A percentile compares a stretch with the other conserved stretches of the same genome.
Evolutionary conservation across 805 yeast genomes (phyloP).

Genomic region (Danielia reshetovae): DNA sequence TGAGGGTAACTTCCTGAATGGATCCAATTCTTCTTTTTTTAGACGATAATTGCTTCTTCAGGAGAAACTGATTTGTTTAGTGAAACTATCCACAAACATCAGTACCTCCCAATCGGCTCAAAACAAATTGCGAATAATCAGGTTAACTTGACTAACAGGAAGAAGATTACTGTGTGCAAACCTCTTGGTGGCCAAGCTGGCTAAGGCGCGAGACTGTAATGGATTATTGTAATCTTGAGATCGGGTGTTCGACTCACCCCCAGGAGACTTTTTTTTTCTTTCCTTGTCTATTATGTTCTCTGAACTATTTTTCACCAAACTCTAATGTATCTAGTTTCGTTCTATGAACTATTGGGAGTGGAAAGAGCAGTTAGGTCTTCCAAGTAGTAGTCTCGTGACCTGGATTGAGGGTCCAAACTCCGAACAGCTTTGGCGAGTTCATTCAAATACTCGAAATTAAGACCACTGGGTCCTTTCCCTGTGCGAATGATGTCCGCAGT

Average conservation of each 20-base stretch:
- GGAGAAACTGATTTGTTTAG: no score
- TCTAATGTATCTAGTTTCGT: no score
- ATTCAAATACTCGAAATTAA: conserved; percentile 66
- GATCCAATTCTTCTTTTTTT: no score
- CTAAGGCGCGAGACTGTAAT: conserved; percentile 50
- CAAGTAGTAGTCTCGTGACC: conserved; percentile 29
- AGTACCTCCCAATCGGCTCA: no score
- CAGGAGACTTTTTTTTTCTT: conserved; percentile 30
- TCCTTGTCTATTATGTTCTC: neutral
- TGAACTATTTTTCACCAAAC: no score
- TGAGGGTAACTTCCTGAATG: no score
- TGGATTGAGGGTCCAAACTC: conserved; percentile 16
- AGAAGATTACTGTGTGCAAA: neutral
- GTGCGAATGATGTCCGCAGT: conserved; percentile 60
- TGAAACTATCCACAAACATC: no score
- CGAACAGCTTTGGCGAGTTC: conserved; percentile 47
- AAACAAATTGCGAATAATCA: neutral
- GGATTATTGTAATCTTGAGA: conserved; percentile 42
- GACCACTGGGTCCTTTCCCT: conserved; percentile 77
- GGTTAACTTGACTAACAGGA: neutral
- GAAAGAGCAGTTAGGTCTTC: conserved; percentile 24
- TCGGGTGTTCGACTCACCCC: conserved; percentile 52
- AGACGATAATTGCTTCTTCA: no score
- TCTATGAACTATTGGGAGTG: neutral
- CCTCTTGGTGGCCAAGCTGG: conserved; percentile 48